phyloP scores from a whole-genome alignment of 2,329 filamentous ascomycete species.

The Trichoderma sp. region DNA sequence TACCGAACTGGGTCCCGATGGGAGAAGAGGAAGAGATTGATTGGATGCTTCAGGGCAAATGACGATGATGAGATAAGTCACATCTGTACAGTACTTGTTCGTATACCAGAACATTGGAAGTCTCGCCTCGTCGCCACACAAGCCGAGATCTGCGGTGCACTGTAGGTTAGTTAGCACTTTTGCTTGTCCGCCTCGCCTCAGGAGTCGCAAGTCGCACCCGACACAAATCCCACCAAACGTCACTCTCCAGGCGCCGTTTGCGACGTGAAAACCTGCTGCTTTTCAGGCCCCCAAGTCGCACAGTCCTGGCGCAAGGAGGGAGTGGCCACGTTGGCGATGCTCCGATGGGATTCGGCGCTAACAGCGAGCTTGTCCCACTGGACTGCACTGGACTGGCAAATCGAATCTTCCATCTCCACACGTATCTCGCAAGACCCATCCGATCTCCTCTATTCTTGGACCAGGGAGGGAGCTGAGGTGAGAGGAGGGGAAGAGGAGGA shows the following conservation, averaged over 20 bases:
- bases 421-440: background rate
- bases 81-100: background rate
- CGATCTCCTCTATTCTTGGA: background rate
- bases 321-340: slow-evolving; percentile 2
- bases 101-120: background rate
- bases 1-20: background rate
- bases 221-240: background rate
- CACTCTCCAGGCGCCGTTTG: background rate
- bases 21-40: background rate
- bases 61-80: background rate
- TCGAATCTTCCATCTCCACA: background rate
- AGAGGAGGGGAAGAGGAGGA: background rate
- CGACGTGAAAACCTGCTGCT: background rate
- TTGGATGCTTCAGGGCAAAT: background rate
- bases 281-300: background rate
- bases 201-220: background rate
- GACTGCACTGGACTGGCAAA: background rate
- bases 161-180: background rate
- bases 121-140: background rate
- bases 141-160: background rate
- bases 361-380: background rate
- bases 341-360: background rate
- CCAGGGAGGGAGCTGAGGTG: background rate
- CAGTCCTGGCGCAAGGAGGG: background rate
- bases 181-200: background rate